Base-by-base conservation (phyloP, 106 monocot species). In the Iris macrosiphon region DNA sequence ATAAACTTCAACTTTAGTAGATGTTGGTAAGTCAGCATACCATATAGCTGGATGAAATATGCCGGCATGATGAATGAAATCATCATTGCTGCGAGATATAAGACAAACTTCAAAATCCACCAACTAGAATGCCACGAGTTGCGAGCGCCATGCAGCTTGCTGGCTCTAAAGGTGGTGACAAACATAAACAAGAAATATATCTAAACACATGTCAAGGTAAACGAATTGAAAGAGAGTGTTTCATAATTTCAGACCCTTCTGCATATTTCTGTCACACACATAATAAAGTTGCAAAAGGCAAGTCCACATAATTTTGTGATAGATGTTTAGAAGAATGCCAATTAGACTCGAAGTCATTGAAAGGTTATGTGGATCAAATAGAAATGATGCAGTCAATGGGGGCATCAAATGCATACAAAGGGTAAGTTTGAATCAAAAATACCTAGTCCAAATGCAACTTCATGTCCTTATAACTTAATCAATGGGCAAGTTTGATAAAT, bases 71-170 rank as follows among this genome's bases (percentile, higher is more conserved):
- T 31, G 65, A 75, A 68, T 47, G 82, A 57, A 59, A 78, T 23
- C 40, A 68, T 31, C 43, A 78, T 45, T 38, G 67, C 65, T 19
- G 52, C 40, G 31, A 72, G 19, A 68, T 71, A 87, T 20, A 78
- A 49, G 54, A 62, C 21, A 4, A 66, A 43, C 55, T 81, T 87
- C 61, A 77, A 32, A 67, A 47, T 14, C 87, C 87, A 87, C 65
- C 80, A 81, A 14, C 57, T 66, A 24, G 86, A 87, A 61, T 87
- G 86, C 86, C 80, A 87, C 15, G 62, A 59, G 62, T 71, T 70
- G 15, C 67, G 62, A 74, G 24, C 55, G 49, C 52, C 73, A 51
- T 81, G 29, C 40, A 87, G 49, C 74, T 87, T 87, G 39, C 40
- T 35, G n/a, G 62, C 59, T 50, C 76, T 51, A 71, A 66, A 80